These are phyloP conservation scores for Hypoxylon sp. DNA, from an alignment of 2,329 filamentous ascomycete genomes.

Conservation along the genomic window DNA sequence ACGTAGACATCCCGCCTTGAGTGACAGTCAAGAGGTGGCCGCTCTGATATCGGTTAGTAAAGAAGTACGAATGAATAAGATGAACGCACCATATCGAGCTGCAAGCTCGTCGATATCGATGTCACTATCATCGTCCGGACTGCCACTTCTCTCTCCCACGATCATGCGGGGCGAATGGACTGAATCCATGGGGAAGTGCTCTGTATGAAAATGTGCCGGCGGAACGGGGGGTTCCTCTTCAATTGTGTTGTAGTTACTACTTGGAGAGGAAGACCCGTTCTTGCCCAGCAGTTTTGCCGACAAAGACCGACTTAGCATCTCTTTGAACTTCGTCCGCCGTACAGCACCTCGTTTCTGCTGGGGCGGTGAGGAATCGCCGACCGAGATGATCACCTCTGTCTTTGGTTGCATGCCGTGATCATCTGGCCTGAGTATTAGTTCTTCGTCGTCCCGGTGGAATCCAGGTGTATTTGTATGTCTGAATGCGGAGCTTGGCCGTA, in stretches of 20 bases:
- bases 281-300: slow-evolving; percentile 34
- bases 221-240: slow-evolving; percentile 31
- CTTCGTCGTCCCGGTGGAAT: background rate
- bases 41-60: slow-evolving; percentile 40
- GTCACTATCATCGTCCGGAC: slow-evolving; percentile 44
- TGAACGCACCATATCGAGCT: slow-evolving; percentile 45
- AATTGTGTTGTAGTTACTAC: slow-evolving; percentile 25
- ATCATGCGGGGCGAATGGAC: slow-evolving; percentile 34
- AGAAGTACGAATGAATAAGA: background rate
- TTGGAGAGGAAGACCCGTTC: slow-evolving; percentile 27
- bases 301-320: slow-evolving; percentile 45
- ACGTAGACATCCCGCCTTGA: slow-evolving; percentile 52
- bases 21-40: slow-evolving; percentile 50
- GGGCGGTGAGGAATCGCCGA: slow-evolving; percentile 3
- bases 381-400: slow-evolving; percentile 28
- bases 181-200: slow-evolving; percentile 40
- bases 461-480: background rate
- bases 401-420: slow-evolving; percentile 24
- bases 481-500: slow-evolving; percentile 2
- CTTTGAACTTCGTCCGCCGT: slow-evolving; percentile 45
- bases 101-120: slow-evolving; percentile 43
- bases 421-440: slow-evolving; percentile 28
- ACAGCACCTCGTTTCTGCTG: slow-evolving; percentile 11
- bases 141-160: slow-evolving; percentile 21
- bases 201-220: slow-evolving; percentile 34